phyloP scores from a whole-genome alignment of 495 filamentous ascomycete species.

The Bryoglossum gracile region DNA sequence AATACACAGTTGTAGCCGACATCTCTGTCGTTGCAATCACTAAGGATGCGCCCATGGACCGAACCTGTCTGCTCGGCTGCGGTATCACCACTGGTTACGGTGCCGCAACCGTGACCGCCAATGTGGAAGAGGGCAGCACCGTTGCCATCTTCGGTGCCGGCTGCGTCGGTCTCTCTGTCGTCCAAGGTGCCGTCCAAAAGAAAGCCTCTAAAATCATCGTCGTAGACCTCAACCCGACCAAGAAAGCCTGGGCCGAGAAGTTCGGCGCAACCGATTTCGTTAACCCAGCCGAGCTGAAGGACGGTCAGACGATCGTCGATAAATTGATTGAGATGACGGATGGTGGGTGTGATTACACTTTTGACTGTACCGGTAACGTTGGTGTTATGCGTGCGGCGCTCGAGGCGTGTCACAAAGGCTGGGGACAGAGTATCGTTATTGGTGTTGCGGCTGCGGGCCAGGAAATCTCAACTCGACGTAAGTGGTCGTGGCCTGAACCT shows the following conservation, averaged over 20 bases:
- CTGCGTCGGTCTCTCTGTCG: conserved; percentile 88
- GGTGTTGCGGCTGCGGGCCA: conserved; percentile 96
- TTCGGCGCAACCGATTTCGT: conserved; percentile 97
- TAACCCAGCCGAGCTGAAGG: conserved; percentile 73
- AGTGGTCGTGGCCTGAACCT: conserved; percentile 34
- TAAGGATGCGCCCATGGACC: conserved; percentile 86
- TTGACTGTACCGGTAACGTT: conserved; percentile 97
- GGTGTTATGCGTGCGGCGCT: conserved; percentile 92
- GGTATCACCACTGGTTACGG: conserved; percentile 99
- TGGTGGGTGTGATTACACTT: conserved; percentile 97
- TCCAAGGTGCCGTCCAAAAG: conserved; percentile 89
- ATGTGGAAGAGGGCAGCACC: conserved; percentile 79
- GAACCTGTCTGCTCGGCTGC: conserved; percentile 90
- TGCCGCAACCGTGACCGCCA: conserved; percentile 85
- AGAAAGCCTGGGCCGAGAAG: conserved; percentile 87
- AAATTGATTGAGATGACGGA: conserved; percentile 97
- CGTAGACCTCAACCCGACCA: conserved; percentile 86
- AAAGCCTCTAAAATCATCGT: conserved; percentile 87
- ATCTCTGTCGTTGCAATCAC: conserved; percentile 96
- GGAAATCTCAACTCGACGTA: conserved; percentile 93
- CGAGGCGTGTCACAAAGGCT: conserved; percentile 98
- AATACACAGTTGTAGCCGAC: conserved; percentile 97
- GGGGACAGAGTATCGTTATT: conserved; percentile 97
- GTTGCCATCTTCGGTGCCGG: conserved; percentile 95
- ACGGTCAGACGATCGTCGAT: conserved; percentile 78